Evolutionary conservation across 176 grass and related monocot species (phyloP), one percentile per base, ranked within the genome.

Genomic region (Calamus simplicifolius): DNA sequence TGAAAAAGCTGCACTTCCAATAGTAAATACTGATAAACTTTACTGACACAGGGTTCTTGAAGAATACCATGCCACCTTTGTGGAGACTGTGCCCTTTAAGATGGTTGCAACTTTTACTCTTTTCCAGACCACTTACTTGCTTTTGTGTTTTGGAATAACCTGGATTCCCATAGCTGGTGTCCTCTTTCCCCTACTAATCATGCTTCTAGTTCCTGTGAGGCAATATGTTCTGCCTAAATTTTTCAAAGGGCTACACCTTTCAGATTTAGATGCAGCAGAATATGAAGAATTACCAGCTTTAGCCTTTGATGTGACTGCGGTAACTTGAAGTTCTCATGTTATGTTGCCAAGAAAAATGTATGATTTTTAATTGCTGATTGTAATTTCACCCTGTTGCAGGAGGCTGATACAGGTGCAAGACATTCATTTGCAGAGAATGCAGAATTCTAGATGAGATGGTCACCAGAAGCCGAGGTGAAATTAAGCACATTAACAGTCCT

Each of bases 131-230:
- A 16, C 52, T 0, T 93, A 99, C 59, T 70, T 99, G 52, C 79
- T 99, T 21, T 62, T 81, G 27, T 99, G 94, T 77, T 99, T 99
- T 38, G 94, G 94, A n/a, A 93, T 89, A 59, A 99, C 94, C 53
- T 99, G 94, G 94, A 92, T 99, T 64, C 94, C 88, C 8, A 89
- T 93, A 23, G 94, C 94, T 2, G 94, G 94, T 12, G 94, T 99
- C 76, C 85, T 99, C 50, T 99, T 99, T 66, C 94, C 94, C 57
- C 81, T 92, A 19, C 85, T 99, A 81, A 99, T 99, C 85, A 99
- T 99, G 94, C 68, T 99, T 67, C 73, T 99, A 27, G 63, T 99
- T 50, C 94, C 94, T 16, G 94, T 99, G 15, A 81, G 94, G 50
- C 94, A 99, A 73, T 99, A 84, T 64, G 55, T 93, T 19, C 87